Evolutionary conservation across 495 filamentous ascomycete genomes (phyloP).

Genomic region (Friedmanniomyces simplex): DNA sequence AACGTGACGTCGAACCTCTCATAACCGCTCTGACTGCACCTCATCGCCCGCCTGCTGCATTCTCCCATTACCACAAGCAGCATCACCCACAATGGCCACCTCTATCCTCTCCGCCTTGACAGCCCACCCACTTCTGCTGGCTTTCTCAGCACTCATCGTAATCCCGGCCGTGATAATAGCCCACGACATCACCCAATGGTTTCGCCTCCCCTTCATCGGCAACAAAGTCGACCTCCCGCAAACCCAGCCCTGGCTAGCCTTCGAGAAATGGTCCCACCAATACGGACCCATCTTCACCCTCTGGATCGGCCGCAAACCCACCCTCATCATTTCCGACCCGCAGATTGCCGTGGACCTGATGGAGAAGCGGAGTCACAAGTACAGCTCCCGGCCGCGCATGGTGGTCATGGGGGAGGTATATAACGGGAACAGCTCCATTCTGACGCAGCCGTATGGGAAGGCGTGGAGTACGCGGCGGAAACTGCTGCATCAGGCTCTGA

Average conservation of each 20-base stretch:
- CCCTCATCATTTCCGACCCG: conserved; percentile 53
- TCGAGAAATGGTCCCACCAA: conserved; percentile 42
- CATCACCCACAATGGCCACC: neutral
- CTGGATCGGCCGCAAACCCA: conserved; percentile 52
- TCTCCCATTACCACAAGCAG: neutral
- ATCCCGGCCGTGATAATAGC: conserved; percentile 11
- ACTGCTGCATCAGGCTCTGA: conserved; percentile 35
- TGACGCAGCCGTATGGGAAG: conserved; percentile 42
- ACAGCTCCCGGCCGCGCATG: conserved; percentile 44
- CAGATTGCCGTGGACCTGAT: conserved; percentile 49
- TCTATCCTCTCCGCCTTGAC: neutral
- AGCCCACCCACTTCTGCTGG: conserved; percentile 1
- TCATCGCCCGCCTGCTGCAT: neutral
- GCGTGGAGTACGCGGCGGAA: conserved; percentile 37
- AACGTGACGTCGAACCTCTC: neutral
- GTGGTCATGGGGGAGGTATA: conserved; percentile 45
- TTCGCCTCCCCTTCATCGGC: conserved; percentile 41
- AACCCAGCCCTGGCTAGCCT: conserved; percentile 49
- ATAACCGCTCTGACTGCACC: neutral
- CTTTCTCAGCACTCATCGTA: conserved; percentile 4
- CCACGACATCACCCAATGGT: conserved; percentile 6
- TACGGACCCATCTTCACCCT: conserved; percentile 53
- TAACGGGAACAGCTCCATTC: conserved; percentile 38
- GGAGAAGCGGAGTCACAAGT: conserved; percentile 44
- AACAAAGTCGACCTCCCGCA: conserved; percentile 45